These are phyloP conservation scores for Boletus smithii DNA, from an alignment of 1,284 basidiomycete genomes.

Conservation along the genomic window DNA sequence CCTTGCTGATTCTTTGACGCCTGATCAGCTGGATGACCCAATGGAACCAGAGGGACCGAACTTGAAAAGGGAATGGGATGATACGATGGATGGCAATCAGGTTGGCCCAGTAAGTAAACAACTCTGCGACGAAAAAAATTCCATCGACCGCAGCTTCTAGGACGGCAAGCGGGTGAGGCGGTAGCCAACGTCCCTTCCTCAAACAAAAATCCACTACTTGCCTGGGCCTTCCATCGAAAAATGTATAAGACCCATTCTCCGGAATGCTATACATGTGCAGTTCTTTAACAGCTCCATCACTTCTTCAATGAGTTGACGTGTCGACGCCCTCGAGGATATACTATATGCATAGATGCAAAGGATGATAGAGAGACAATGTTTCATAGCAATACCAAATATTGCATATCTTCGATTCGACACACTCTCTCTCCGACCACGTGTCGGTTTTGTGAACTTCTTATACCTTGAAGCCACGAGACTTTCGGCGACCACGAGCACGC, in stretches of 20 bases:
- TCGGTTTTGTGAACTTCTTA: slow-evolving; percentile 43
- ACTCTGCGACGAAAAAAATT: not conserved
- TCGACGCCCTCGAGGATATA: slow-evolving; percentile 16
- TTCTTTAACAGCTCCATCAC: not conserved
- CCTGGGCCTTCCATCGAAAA: not conserved
- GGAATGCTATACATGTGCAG: not conserved
- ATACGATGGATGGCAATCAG: slow-evolving; percentile 12
- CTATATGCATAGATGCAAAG: slow-evolving; percentile 26
- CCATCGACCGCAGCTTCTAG: slow-evolving; percentile 9
- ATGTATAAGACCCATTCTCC: not conserved
- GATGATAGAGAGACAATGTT: slow-evolving; percentile 17
- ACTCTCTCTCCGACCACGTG: slow-evolving; percentile 17
- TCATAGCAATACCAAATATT: slow-evolving; percentile 26
- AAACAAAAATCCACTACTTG: not conserved
- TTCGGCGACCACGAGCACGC: slow-evolving; percentile 89
- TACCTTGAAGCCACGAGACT: slow-evolving; percentile 88
- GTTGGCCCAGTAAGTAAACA: slow-evolving; percentile 17
- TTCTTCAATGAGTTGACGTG: not conserved
- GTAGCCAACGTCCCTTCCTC: slow-evolving; percentile 2
- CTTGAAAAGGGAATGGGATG: slow-evolving; percentile 28
- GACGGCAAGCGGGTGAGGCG: slow-evolving; percentile 21
- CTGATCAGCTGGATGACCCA: slow-evolving; percentile 6
- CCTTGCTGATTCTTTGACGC: not conserved
- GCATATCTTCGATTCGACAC: slow-evolving; percentile 24
- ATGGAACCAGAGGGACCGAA: slow-evolving; percentile 15